Percentiles rank a stretch among this genome's conserved stretches.
Conservation (phyloP, 2,329 filamentous ascomycete species). For the Uncinocarpus reesii region DNA sequence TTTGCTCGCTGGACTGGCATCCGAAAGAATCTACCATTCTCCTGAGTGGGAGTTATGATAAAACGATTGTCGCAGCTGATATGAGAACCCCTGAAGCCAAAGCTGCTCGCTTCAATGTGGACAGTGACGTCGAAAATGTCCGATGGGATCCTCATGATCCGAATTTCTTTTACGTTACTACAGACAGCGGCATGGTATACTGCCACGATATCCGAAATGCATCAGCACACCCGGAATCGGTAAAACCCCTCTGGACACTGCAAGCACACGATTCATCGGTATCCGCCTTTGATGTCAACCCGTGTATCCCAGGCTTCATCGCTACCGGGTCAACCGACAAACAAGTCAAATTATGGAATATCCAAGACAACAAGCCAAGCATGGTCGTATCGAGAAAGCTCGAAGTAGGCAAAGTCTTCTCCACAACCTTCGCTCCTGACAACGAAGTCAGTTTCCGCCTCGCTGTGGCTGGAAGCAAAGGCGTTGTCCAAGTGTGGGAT, state of each 20-base stretch:
- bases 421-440: conserved; percentile 81
- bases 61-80: conserved; percentile 85
- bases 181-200: conserved; percentile 82
- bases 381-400: conserved; percentile 88
- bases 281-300: conserved; percentile 87
- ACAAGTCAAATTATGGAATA: conserved; percentile 94
- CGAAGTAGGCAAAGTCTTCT: conserved; percentile 91
- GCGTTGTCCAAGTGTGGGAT: conserved; percentile 88
- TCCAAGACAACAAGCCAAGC: conserved; percentile 65
- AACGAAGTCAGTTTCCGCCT: conserved; percentile 82
- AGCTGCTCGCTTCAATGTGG: conserved; percentile 78
- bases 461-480: conserved; percentile 89
- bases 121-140: conserved; percentile 88
- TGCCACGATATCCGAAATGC: conserved; percentile 78
- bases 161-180: conserved; percentile 92
- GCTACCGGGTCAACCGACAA: conserved; percentile 90
- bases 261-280: conserved; percentile 92
- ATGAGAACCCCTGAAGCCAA: conserved; percentile 86
- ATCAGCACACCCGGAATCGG: conserved; percentile 59
- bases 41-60: conserved; percentile 87
- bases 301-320: conserved; percentile 79
- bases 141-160: conserved; percentile 87
- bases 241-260: conserved; percentile 84
- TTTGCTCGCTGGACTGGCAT: conserved; percentile 94
- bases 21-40: conserved; percentile 75